Base-by-base conservation (phyloP, 805 yeast species). In the Candida orba region DNA sequence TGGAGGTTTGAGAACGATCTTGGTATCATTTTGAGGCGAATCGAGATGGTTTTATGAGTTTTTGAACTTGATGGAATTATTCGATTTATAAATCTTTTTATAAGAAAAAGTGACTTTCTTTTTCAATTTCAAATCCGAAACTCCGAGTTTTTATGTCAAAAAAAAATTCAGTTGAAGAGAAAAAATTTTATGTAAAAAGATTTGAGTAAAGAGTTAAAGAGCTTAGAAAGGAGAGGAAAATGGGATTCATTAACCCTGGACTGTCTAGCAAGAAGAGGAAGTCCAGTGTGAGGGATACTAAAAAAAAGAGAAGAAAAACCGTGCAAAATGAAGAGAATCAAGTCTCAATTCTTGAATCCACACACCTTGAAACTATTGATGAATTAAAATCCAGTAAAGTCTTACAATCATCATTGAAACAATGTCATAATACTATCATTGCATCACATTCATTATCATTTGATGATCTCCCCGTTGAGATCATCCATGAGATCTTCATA, bases 401-500 rank as follows among this genome's bases (percentile, higher is more conserved):
- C 4, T 2, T 13, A 27, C 29, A 27, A 10, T 4, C 12, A 27
- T 27, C 29, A 27, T 1, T 27, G 4, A 20, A 20, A 20, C 29
- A 6, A 10, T 6, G 6, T 8, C 6, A 27, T 6, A 27, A 6
- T 10, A 2, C 12, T 5, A 27, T 8, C 4, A 10, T 9, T 13
- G 9, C 14, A 27, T 10, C 29, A 27, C 13, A 27, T 8, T 20
- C 37, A 18, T 40, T 33, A 6, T 24, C n/a, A 17, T 23, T 40
- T 2, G 42, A 40, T 6, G 18, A 56, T 13, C 55, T 76, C 12
- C 80, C 81, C 2, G 42, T 54, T 3, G 79, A 75, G 44, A 42
- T 76, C 2, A 46, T 74, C 2, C 64, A 58, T 23, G 53, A 53
- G 34, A 65, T 76, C 9, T 69, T 72, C 51, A 52, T 66, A 3